Conservation (phyloP, 176 grass and related monocot genomes). For the Cenchrus americanus region DNA sequence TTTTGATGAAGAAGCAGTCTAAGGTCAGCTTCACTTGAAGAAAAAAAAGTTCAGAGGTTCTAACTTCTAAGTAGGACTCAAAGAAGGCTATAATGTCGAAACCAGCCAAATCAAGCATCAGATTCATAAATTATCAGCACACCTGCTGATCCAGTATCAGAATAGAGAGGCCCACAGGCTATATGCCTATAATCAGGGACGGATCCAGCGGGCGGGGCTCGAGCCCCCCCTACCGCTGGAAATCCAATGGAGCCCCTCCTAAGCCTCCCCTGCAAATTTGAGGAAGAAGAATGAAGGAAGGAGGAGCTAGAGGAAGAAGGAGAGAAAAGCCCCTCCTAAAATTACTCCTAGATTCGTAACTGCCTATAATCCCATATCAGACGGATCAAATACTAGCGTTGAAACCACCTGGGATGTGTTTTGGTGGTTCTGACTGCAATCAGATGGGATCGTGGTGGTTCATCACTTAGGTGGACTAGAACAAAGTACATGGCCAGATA, state of each 20-base stretch:
- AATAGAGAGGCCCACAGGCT: conserved; percentile 3
- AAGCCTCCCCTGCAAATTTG: too few species aligned
- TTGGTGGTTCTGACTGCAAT: conserved; percentile 21
- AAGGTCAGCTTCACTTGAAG: not conserved
- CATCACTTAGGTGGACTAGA: not conserved
- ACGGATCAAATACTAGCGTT: not conserved
- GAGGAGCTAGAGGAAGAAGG: too few species aligned
- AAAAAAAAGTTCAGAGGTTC: not conserved
- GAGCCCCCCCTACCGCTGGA: too few species aligned
- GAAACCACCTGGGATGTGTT: not conserved
- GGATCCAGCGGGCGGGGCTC: too few species aligned
- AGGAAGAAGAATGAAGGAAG: too few species aligned
- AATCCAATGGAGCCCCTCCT: too few species aligned
- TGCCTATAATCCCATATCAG: not conserved
- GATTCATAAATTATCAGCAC: conserved; percentile 6
- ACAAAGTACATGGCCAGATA: not conserved
- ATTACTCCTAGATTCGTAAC: too few species aligned
- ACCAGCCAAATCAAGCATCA: conserved; percentile 5
- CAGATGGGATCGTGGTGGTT: not conserved
- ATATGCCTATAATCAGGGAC: not conserved
- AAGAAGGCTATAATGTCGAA: conserved; percentile 5
- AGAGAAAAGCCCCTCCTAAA: too few species aligned
- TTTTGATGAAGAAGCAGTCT: not conserved
- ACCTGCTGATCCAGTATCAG: conserved; percentile 7
- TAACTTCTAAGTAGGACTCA: not conserved